These are phyloP conservation scores for Teratosphaeria nubilosa DNA, from an alignment of 2,329 filamentous ascomycete species.

Conservation along the genomic window DNA sequence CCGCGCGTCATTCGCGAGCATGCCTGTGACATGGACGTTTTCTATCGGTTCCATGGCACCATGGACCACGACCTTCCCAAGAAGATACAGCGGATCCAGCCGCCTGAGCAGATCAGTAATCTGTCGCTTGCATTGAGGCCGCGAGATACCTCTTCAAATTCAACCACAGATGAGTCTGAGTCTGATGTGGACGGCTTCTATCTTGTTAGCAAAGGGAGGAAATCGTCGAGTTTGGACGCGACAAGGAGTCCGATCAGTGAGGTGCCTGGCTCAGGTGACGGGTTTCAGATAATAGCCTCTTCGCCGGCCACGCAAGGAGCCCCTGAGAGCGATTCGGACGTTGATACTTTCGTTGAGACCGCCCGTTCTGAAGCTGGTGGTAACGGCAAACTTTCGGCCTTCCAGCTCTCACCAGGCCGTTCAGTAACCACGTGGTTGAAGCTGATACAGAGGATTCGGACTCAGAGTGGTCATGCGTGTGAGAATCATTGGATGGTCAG, in stretches of 20 bases:
- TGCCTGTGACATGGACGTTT: conserved; percentile 1
- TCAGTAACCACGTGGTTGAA: not conserved
- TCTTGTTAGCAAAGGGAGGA: not conserved
- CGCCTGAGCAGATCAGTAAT: not conserved
- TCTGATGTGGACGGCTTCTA: not conserved
- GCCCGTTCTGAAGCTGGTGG: not conserved
- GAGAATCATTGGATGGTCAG: not conserved
- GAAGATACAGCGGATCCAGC: not conserved
- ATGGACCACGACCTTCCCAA: not conserved
- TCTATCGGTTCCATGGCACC: conserved; percentile 7
- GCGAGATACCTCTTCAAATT: not conserved
- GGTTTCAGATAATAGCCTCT: not conserved
- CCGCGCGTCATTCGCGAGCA: not conserved
- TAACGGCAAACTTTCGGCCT: not conserved
- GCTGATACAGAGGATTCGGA: not conserved
- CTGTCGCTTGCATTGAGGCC: not conserved
- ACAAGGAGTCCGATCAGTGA: not conserved
- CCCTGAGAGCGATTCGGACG: conserved; percentile 1
- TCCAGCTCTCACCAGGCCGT: not conserved
- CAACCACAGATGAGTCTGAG: not conserved
- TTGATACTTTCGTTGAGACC: conserved; percentile 6
- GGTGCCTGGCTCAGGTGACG: conserved; percentile 7
- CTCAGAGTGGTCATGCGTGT: not conserved
- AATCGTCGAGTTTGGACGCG: not conserved
- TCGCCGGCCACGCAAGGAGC: not conserved